Base-by-base conservation (phyloP, 768 basidiomycete genomes). In the Suillus spraguei region DNA sequence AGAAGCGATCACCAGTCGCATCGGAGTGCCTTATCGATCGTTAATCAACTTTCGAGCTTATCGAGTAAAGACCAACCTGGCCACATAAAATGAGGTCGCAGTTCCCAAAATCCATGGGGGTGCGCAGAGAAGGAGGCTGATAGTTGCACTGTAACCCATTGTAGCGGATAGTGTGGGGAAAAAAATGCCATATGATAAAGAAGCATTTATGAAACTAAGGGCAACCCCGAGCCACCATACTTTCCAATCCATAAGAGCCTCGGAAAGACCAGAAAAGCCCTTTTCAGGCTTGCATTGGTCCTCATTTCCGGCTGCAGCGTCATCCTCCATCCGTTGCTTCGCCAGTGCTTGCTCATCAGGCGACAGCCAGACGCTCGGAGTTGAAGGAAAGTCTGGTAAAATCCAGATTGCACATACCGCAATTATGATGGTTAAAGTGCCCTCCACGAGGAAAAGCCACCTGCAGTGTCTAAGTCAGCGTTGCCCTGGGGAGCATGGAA, bases 221-320 rank as follows among this genome's bases (percentile, higher is more conserved):
- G 87, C 81, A 39, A 90, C 64, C 16, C 89, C 83, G 54, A 95
- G 78, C 84, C 85, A 90, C 89, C 92, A 94, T 39, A 94, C 87
- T 74, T 86, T 90, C 88, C 87, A 87, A 70, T 95, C 92, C 28
- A 78, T 79, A 60, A 91, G 39, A 17, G 90, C 87, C 67, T 87
- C 70, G 10, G 71, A 60, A 7, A 92, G 72, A 16, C 89, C 89
- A 38, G 76, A 74, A n/a, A 72, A 66, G 73, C 10, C 75, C 75
- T 35, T 55, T 69, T 65, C 53, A 28, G 50, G 63, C 64, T 82
- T 81, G 9, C 74, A 78, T 60, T 83, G 75, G 33, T 78, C 76
- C 53, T 81, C 76, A 62, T 86, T 84, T 10, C 81, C 79, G 22
- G 84, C 78, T n/a, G 83, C 83, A 28, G 78, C 77, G 59, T 91